phyloP scores from a whole-genome alignment of 345 rosid species.

The Syzygium grande region DNA sequence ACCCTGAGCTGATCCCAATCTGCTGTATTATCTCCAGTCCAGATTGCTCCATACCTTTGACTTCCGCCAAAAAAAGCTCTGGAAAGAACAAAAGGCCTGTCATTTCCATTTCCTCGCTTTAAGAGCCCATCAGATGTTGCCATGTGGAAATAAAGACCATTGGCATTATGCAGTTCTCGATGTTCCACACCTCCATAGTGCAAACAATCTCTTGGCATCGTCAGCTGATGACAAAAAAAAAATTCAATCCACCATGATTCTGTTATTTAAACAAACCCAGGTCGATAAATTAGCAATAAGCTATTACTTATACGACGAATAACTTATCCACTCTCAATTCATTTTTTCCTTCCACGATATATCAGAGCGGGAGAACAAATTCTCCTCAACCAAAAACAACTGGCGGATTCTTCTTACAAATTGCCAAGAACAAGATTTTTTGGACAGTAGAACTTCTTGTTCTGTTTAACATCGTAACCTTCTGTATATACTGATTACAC shows the following conservation, averaged over 20 bases:
- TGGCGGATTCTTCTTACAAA: background rate
- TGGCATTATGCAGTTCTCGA: constrained; percentile 89
- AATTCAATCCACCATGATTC: background rate
- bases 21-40: constrained; percentile 98
- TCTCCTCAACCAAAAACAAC: background rate
- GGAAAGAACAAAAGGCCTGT: constrained; percentile 93
- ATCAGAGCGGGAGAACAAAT: background rate
- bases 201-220: constrained; percentile 97
- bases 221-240: constrained; percentile 32
- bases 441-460: background rate
- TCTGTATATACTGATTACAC: background rate
- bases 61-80: constrained; percentile 96
- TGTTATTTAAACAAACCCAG: background rate
- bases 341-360: background rate
- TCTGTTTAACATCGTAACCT: background rate
- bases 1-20: constrained; percentile 97
- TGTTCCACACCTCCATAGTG: constrained; percentile 82
- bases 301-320: background rate
- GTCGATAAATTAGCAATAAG: background rate
- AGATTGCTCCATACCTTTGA: constrained; percentile 92
- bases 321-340: background rate
- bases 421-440: background rate
- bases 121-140: constrained; percentile 95
- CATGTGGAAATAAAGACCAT: constrained; percentile 96
- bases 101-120: constrained; percentile 82